phyloP scores from a whole-genome alignment of 257 asterid species.

The Dorcoceras hygrometricum region DNA sequence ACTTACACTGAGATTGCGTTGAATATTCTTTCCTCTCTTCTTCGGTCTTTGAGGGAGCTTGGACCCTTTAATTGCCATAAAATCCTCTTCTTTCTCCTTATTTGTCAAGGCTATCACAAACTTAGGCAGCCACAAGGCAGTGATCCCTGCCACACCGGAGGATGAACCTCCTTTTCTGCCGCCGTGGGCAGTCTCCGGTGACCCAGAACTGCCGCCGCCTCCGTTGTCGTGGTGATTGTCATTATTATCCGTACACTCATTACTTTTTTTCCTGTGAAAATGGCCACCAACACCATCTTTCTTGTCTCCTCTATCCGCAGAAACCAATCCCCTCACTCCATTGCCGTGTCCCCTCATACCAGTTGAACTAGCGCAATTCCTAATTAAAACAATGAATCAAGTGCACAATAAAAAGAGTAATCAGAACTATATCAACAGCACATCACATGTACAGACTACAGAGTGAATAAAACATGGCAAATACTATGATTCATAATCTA shows the following conservation, averaged over 20 bases:
- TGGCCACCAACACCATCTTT: slow-evolving; percentile 26
- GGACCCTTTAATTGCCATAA: slow-evolving; percentile 83
- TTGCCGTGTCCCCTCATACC: slow-evolving; percentile 51
- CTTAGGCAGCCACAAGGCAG: slow-evolving; percentile 78
- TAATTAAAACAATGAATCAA: background rate
- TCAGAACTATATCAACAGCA: slow-evolving; percentile 14
- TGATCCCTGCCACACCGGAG: slow-evolving; percentile 56
- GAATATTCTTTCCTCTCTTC: slow-evolving; percentile 78
- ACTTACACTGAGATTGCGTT: slow-evolving; percentile 86
- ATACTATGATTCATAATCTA: slow-evolving; percentile 3
- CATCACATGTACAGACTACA: slow-evolving; percentile 11
- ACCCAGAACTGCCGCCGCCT: slow-evolving; percentile 58
- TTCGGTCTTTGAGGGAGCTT: slow-evolving; percentile 95
- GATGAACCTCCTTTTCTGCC: slow-evolving; percentile 65
- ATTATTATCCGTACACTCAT: background rate
- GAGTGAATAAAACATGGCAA: slow-evolving; percentile 16
- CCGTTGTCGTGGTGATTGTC: slow-evolving; percentile 32
- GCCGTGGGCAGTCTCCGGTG: slow-evolving; percentile 54
- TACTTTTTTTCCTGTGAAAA: slow-evolving; percentile 8
- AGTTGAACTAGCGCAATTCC: slow-evolving; percentile 32
- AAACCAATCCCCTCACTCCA: slow-evolving; percentile 38
- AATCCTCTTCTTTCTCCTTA: slow-evolving; percentile 95
- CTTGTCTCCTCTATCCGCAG: slow-evolving; percentile 44
- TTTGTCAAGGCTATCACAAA: slow-evolving; percentile 75
- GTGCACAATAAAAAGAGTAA: background rate